Evolutionary conservation across 257 asterid genomes (phyloP).

Genomic region (Petunia secreta): DNA sequence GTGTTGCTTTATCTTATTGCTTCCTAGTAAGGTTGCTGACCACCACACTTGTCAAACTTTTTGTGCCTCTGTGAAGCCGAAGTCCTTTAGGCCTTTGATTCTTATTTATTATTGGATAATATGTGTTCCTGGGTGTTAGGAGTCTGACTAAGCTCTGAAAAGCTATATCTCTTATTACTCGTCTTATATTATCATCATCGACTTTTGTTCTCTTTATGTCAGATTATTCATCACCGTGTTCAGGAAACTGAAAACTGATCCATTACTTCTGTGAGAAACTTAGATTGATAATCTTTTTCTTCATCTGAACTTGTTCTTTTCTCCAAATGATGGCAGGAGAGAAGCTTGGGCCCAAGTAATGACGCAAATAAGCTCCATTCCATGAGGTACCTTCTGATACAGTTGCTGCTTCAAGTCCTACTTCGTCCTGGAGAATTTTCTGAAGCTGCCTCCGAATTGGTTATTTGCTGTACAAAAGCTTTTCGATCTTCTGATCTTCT

Average conservation of each 20-base stretch:
- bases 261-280: neutral
- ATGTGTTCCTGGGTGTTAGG: neutral
- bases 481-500: constrained; percentile 63
- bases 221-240: neutral
- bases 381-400: constrained; percentile 82
- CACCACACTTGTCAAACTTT: neutral
- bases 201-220: neutral
- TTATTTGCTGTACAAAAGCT: constrained; percentile 84
- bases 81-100: neutral
- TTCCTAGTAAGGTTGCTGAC: neutral
- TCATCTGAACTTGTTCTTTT: neutral
- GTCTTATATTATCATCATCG: neutral
- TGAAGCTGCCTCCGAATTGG: constrained; percentile 90
- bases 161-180: neutral
- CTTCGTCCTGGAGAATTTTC: constrained; percentile 85
- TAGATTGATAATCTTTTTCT: neutral
- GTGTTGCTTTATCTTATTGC: neutral
- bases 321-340: constrained; percentile 58
- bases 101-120: constrained; percentile 18
- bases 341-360: constrained; percentile 55
- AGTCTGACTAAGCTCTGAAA: constrained; percentile 14
- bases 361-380: constrained; percentile 72
- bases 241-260: neutral
- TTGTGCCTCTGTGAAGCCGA: neutral
- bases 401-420: constrained; percentile 85